Conservation (phyloP, 2,329 filamentous ascomycete species). For the Curvularia eragrostidis region DNA sequence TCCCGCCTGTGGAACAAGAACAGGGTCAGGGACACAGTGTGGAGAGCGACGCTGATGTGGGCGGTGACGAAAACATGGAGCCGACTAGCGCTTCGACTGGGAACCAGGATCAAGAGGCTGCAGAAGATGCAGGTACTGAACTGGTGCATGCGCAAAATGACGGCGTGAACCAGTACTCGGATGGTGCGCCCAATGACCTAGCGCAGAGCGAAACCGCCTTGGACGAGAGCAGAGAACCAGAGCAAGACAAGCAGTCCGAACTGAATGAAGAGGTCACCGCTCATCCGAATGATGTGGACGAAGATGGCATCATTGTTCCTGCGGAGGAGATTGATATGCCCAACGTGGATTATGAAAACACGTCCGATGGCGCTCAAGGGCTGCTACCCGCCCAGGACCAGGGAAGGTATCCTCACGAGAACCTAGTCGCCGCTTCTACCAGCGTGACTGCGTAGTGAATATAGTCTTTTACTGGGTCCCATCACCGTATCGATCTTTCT, state of each 20-base stretch:
- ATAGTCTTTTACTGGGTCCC: background rate
- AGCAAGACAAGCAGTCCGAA: background rate
- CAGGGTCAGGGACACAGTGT: background rate
- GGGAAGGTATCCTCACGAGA: background rate
- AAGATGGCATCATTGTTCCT: background rate
- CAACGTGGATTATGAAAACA: background rate
- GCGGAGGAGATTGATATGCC: background rate
- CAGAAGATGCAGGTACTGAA: conserved; percentile 7
- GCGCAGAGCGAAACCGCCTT: background rate
- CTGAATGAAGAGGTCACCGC: background rate
- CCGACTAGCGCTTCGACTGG: background rate
- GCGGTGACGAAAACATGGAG: background rate
- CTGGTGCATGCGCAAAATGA: conserved; percentile 1
- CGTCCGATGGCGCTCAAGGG: background rate
- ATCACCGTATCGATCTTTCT: too few relatives aligned
- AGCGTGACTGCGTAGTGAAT: background rate
- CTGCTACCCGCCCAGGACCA: background rate
- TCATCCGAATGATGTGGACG: background rate
- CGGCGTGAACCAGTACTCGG: background rate
- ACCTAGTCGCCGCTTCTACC: background rate
- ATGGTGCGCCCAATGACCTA: background rate
- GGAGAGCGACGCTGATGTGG: background rate
- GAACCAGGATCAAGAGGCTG: background rate
- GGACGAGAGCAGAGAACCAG: background rate
- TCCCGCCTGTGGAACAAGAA: background rate